Evolutionary conservation across 257 asterid species (phyloP), one percentile per base, ranked within the genome.

Genomic region (Jacaranda mimosifolia): DNA sequence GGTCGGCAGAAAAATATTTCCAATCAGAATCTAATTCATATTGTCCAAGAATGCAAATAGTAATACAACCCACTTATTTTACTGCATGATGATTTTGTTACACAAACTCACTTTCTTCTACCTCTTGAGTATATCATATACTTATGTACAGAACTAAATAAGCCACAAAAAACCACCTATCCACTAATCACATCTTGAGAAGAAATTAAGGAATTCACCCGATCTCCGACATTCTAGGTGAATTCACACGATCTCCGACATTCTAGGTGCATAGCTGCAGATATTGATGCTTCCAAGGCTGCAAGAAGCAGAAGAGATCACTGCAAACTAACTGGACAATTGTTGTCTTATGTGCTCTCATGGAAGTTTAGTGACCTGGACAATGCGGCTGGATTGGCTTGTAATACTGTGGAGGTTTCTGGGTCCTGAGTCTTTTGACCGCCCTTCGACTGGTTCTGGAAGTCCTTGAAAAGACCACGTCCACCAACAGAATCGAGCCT

Each of bases 351-450:
- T 10, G 88, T 85, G 74, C 78, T 87, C 89, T 94, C 97, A 7
- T 80, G 92, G 87, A 92, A 94, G 86, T 78, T 85, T 60, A 89
- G 51, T 3, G 97, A 91, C 84, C 98, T 83, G 35, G 97, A 92
- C 69, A 92, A 26, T 55, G 98, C 97, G 11, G 98, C 97, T 51
- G 97, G 98, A 85, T 93, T 93, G 67, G 96, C 98, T 68, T 84
- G 92, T 70, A 93, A 87, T 14, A 90, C 88, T 1, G 89, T 51
- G 11, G 89, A 82, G 53, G 87, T 72, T 84, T 86, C 92, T 9
- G 77, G 63, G 56, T 56, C 87, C 39, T 38, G 84, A 0, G 72
- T n/a, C 83, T 77, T 91, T 46, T 78, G 86, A 13, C 68, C 83
- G 40, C 52, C 83, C 80, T 86, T 87, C 1, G 92, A 80, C 65